Evolutionary conservation across 2,329 filamentous ascomycete genomes (phyloP), one percentile per base, ranked within the genome.

Genomic region (Claviceps sorghi): DNA sequence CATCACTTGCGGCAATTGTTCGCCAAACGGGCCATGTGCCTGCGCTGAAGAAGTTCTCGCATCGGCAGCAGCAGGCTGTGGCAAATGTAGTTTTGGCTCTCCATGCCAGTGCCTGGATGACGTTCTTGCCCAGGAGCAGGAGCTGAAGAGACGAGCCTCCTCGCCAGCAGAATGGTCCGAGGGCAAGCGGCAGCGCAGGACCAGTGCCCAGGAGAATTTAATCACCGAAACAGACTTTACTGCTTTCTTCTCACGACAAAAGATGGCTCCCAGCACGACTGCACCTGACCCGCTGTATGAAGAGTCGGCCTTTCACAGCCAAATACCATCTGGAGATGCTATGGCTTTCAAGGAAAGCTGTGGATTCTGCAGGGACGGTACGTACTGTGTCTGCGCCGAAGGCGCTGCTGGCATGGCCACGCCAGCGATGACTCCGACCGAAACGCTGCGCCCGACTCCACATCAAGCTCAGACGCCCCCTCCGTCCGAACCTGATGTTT

Each of bases 361-460:
- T 64, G 87, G 87, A 7, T 93, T 93, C 69, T 93, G 87, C 67
- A 80, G 83, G 56, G 85, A 90, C 54, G 86, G 85, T 4, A 89
- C 84, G 0, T 87, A 87, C 59, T 93, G 87, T 62, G 81, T 89
- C 58, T 93, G 87, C 65, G 86, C 86, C 26, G 86, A 90, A 57
- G 56, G 58, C n/a, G 67, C 71, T 42, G 67, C 71, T 21, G 67
- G 71, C 26, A 63, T 71, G 55, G 65, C 64, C 10, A 67, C 66
- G 34, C 66, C 70, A 1, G 66, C 68, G 49, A 67, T 70, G 59
- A 66, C 69, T 13, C 64, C 65, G 1, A 62, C 69, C 6, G 69
- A 72, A 42, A 64, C 67, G 1, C 65, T 71, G 7, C 67, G 70
- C 30, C 67, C 69, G 29, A 63, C 70, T 50, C 71, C 63, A 13